These are phyloP conservation scores for Nakazawaea ernobii DNA, from an alignment of 805 yeast species.

Conservation along the genomic window DNA sequence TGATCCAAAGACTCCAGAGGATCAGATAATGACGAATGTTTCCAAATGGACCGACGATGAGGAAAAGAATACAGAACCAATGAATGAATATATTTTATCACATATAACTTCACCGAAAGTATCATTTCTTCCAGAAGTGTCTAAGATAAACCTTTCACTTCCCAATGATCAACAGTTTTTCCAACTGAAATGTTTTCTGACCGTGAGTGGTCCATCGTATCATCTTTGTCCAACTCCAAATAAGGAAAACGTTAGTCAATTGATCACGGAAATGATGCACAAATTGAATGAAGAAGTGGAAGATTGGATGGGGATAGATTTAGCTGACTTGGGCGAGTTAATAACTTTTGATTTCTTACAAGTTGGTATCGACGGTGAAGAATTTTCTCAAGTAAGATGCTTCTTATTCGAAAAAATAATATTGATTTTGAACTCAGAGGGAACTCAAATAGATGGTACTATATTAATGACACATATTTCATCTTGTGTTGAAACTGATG, in stretches of 20 bases:
- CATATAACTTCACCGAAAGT: neutral
- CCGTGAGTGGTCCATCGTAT: slow-evolving; percentile 5
- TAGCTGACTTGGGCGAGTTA: slow-evolving; percentile 6
- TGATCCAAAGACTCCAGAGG: neutral
- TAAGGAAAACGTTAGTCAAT: neutral
- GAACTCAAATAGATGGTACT: slow-evolving; percentile 1
- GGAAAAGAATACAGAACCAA: no score
- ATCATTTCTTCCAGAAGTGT: slow-evolving; percentile 1
- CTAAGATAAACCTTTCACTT: neutral
- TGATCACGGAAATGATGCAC: slow-evolving; percentile 8
- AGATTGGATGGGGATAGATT: slow-evolving; percentile 12
- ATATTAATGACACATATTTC: neutral
- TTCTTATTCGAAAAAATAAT: slow-evolving; percentile 10
- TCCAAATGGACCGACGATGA: neutral
- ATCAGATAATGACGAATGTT: neutral
- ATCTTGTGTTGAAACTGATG: slow-evolving; percentile 5
- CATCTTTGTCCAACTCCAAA: neutral
- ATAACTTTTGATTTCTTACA: slow-evolving; percentile 8
- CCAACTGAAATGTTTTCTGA: slow-evolving; percentile 4
- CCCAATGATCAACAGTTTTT: neutral
- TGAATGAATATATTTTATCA: no score
- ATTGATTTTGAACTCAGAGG: neutral
- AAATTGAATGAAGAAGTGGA: slow-evolving; percentile 2
- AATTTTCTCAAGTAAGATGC: neutral
- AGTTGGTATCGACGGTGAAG: slow-evolving; percentile 2